Evolutionary conservation across 1,284 basidiomycete genomes (phyloP).

Genomic region (Hymenochaete sp.): DNA sequence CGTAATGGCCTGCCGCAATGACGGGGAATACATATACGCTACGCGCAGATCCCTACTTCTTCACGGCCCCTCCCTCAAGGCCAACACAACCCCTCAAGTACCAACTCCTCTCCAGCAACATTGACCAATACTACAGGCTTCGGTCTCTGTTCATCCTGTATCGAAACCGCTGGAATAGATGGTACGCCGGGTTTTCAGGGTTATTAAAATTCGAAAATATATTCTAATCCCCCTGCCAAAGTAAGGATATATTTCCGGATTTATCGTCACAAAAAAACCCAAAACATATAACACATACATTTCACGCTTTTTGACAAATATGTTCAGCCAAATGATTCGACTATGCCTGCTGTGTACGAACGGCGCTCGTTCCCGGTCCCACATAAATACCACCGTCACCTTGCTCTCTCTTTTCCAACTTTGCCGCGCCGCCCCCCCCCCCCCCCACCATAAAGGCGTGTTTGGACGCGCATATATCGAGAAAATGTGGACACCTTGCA

Average conservation of each 20-base stretch:
- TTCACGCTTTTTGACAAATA: too few relatives aligned
- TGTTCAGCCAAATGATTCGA: too few relatives aligned
- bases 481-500: constrained; percentile 84
- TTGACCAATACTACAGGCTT: constrained; percentile 40
- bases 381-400: too few relatives aligned
- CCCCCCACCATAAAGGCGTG: constrained; percentile 60
- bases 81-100: constrained; percentile 17
- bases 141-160: constrained; percentile 74
- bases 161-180: constrained; percentile 73
- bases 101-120: constrained; percentile 21
- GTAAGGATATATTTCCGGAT: too few relatives aligned
- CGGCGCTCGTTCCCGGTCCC: constrained; percentile 31
- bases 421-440: constrained; percentile 59
- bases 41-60: too few relatives aligned
- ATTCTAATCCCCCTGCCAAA: too few relatives aligned
- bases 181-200: constrained; percentile 47
- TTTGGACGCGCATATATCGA: constrained; percentile 78
- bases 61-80: constrained; percentile 11
- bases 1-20: too few relatives aligned
- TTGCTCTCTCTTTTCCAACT: constrained; percentile 30
- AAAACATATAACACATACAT: too few relatives aligned
- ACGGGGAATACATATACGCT: too few relatives aligned
- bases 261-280: too few relatives aligned
- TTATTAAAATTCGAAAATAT: constrained; percentile 36
- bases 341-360: constrained; percentile 31